Base-by-base conservation (phyloP, 164 flowering plant species). In the Tinospora cordifolia region DNA sequence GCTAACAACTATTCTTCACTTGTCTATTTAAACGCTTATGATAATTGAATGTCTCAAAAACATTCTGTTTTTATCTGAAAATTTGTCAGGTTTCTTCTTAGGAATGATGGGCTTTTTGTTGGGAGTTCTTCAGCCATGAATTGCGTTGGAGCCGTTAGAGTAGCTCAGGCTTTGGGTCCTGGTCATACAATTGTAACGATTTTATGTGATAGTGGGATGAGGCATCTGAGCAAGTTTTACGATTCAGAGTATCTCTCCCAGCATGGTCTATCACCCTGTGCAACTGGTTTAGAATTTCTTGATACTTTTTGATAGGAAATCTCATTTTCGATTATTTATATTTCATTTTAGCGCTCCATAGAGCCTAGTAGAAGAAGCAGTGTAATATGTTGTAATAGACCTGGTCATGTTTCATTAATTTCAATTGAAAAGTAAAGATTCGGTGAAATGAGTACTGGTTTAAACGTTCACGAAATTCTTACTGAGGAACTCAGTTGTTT, bases 51-150 rank as follows among this genome's bases (percentile, higher is more conserved):
- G 24, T 59, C 40, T 67, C 36, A 25, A 38, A 25, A 9, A 19
- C 19, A 14, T 10, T 0, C 65, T 60, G n/a, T n/a, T 30, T 14
- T 47, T 47, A 65, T 60, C 60, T 51, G n/a, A 12, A 30, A 14
- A 26, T 30, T n/a, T 60, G 27, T 67, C 85, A 95, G 99, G 87
- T 92, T 76, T 77, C 92, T 95, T 62, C 34, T 95, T 81, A 88
- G 79, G 85, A 87, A 92, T 51, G 99, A 92, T 67, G 99, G 99
- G 22, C 90, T 95, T 21, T 95, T 95, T 77, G 74, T 95, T 60
- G 99, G 99, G 68, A 95, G 99, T 77, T 92, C 98, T 47, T 95
- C 99, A 24, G 99, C 99, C 26, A 92, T 95, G 98, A 95, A 95
- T 74, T 95, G 98, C 77, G 94, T 95, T 68, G 99, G 98, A 81